Evolutionary conservation across 169 alveolate species (phyloP), one percentile per base, ranked within the genome.

Genomic region (Cyclospora cayetanensis): DNA sequence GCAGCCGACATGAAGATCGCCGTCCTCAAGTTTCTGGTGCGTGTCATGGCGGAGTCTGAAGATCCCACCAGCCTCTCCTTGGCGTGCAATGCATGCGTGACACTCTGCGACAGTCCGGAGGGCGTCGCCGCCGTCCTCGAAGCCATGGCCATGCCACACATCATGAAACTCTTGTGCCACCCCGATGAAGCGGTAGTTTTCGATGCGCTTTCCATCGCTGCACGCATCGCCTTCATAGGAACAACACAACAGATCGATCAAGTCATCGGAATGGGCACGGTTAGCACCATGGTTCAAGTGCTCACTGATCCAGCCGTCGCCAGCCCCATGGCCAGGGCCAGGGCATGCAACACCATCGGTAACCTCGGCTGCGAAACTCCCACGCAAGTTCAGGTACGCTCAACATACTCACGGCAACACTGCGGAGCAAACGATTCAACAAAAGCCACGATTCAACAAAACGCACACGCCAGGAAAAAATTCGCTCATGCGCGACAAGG

Each of bases 291-390:
- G 94, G 96, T 96, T 39, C 94, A 94, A 87, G 93, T 96, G 84
- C 93, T 96, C 31, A 94, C 94, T 72, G 95, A 96, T 93, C 96
- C 97, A 35, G 93, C 89, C 37, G 88, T 85, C 90, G 92, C 96
- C 46, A 93, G 95, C 86, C 93, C 97, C 43, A 91, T 93, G 79
- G 95, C 96, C 35, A 90, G 96, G 92, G 96, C 98, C 76, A 93
- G 98, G 50, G 96, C 97, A n/a, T 95, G 97, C 90, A 96, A 96
- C 92, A 94, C 97, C 34, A 95, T 96, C 37, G 98, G 98, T 41
- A 96, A 96, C 93, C 90, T 96, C 87, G 98, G 97, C 27, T 96
- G 97, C 91, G 98, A 96, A 92, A 95, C 98, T 15, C 96, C 96
- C 55, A 83, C 94, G 55, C 97, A 95, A 85, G 93, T 89, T 42